Evolutionary conservation across 2,329 filamentous ascomycete species (phyloP).

Genomic region (Tolypocladium ovalisporum): DNA sequence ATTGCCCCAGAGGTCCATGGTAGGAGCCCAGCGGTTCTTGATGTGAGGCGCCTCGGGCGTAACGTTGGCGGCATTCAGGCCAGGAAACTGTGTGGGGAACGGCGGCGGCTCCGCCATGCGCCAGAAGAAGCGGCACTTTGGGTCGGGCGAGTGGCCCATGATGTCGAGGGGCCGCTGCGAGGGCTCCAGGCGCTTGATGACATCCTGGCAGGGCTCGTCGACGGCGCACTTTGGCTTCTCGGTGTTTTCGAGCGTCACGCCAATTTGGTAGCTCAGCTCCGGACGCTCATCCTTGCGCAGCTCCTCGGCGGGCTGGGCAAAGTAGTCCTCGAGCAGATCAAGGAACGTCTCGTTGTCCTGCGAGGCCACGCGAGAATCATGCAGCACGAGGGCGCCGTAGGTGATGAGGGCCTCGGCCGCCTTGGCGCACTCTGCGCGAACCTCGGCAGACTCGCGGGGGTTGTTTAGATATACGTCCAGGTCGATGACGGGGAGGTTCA

Average conservation of each 20-base stretch:
- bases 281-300: constrained; percentile 43
- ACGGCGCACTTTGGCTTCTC: constrained; percentile 54
- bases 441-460: constrained; percentile 28
- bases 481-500: constrained; percentile 50
- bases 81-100: constrained; percentile 43
- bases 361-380: constrained; percentile 47
- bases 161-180: constrained; percentile 48
- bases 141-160: constrained; percentile 43
- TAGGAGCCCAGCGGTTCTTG: constrained; percentile 36
- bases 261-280: constrained; percentile 48
- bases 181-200: constrained; percentile 43
- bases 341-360: constrained; percentile 45
- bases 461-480: constrained; percentile 44
- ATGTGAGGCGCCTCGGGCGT: constrained; percentile 39
- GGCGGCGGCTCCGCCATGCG: constrained; percentile 43
- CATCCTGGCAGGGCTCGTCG: constrained; percentile 46
- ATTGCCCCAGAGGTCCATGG: constrained; percentile 46
- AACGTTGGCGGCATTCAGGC: constrained; percentile 43
- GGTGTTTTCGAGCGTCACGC: constrained; percentile 51
- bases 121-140: constrained; percentile 56
- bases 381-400: constrained; percentile 48
- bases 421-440: constrained; percentile 39
- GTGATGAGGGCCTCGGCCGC: constrained; percentile 47
- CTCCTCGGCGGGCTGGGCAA: constrained; percentile 39
- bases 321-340: constrained; percentile 54